These are phyloP conservation scores for Cladophialophora chaetospira DNA, from an alignment of 2,329 filamentous ascomycete species.

Conservation along the genomic window DNA sequence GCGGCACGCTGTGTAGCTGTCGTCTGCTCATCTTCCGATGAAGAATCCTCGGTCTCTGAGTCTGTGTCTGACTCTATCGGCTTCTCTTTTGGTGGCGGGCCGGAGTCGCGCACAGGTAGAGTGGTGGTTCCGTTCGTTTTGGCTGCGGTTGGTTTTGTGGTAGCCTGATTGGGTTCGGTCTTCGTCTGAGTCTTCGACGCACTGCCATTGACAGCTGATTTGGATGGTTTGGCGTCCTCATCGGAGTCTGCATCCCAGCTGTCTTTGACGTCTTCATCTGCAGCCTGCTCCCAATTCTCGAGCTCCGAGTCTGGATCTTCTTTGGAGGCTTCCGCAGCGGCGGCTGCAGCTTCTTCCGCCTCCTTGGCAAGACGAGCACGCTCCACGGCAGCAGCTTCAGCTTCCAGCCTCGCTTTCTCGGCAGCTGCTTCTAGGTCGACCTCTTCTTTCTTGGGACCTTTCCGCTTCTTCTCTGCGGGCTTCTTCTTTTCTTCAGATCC, in stretches of 20 bases:
- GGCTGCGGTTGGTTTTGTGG: constrained; percentile 1
- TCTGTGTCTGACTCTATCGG: constrained; percentile 50
- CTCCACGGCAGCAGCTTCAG: constrained; percentile 57
- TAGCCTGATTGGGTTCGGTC: constrained; percentile 8
- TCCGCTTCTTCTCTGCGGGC: constrained; percentile 69
- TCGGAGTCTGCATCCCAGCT: constrained; percentile 90
- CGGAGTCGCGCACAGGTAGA: constrained; percentile 16
- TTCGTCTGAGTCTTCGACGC: constrained; percentile 1
- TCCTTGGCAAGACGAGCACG: constrained; percentile 63
- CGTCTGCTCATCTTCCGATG: constrained; percentile 66
- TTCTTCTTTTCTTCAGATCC: constrained; percentile 73
- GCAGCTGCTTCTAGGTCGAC: constrained; percentile 56
- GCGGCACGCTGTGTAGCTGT: constrained; percentile 70
- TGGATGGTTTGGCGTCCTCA: constrained; percentile 53
- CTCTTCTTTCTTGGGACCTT: constrained; percentile 64
- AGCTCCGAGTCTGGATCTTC: constrained; percentile 59
- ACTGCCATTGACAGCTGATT: constrained; percentile 7
- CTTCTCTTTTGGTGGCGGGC: constrained; percentile 21
- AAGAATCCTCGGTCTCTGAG: constrained; percentile 62
- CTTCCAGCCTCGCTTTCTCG: constrained; percentile 48
- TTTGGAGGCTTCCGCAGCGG: constrained; percentile 64
- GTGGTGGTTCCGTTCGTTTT: constrained; percentile 6
- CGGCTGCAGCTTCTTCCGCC: constrained; percentile 75
- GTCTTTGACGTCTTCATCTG: constrained; percentile 80
- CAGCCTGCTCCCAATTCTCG: constrained; percentile 84